Percentiles rank a stretch among this genome's conserved stretches.
These are phyloP conservation scores for Gardenia jasminoides DNA, from an alignment of 257 asterid species.

Conservation along the genomic window DNA sequence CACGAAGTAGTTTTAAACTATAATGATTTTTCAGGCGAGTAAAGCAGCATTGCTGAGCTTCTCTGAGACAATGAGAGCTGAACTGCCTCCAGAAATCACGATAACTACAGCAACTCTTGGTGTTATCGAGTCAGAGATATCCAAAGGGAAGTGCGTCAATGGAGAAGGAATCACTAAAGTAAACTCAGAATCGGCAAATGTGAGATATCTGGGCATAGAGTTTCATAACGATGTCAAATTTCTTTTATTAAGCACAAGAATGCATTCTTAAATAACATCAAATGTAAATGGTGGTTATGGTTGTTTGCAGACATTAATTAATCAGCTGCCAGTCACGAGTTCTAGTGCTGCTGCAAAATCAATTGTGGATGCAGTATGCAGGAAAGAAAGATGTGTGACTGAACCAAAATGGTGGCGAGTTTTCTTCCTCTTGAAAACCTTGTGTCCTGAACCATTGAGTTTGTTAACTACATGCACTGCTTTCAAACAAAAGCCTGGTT, in stretches of 20 bases:
- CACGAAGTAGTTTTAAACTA: neutral
- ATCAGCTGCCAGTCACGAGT: slow-evolving; percentile 15
- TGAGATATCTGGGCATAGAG: neutral
- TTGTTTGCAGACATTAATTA: neutral
- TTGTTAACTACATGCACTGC: neutral
- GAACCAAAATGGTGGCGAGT: slow-evolving; percentile 14
- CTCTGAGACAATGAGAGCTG: slow-evolving; percentile 22
- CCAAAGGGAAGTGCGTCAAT: slow-evolving; percentile 9
- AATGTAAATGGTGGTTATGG: neutral
- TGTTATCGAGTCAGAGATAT: slow-evolving; percentile 15
- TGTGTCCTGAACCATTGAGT: slow-evolving; percentile 22
- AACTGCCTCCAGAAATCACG: slow-evolving; percentile 21
- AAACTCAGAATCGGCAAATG: neutral
- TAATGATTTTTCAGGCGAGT: slow-evolving; percentile 15
- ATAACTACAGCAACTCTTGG: slow-evolving; percentile 22
- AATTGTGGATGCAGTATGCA: slow-evolving; percentile 21
- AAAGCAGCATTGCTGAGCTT: slow-evolving; percentile 21
- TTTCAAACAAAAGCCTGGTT: neutral
- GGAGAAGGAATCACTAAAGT: slow-evolving; percentile 14
- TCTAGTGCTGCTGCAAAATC: slow-evolving; percentile 20
- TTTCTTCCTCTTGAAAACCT: neutral
- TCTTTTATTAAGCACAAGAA: too few relatives aligned
- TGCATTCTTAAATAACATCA: neutral
- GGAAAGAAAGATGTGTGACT: slow-evolving; percentile 17
- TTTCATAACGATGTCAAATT: too few relatives aligned